Base-by-base conservation (phyloP, 2,329 filamentous ascomycete species). In the Talaromyces sp. region DNA sequence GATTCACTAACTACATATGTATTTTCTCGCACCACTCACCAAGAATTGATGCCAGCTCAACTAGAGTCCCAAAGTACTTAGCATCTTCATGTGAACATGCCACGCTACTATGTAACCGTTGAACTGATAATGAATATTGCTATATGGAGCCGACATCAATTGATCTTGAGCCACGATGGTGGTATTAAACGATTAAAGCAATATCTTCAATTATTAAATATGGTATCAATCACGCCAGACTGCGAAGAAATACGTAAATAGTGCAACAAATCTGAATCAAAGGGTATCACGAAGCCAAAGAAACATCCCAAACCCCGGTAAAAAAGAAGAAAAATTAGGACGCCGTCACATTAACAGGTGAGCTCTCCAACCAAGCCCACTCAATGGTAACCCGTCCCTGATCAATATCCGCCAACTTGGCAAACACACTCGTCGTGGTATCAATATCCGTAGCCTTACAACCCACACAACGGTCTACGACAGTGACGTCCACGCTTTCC, bases 401-500 rank as follows among this genome's bases (percentile, higher is more conserved):
- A 41, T 74, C 77, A 10, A 75, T 65, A 58, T 79, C 69, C 1
- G 80, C 81, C 54, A 83, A 68, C 55, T 78, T 72, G 26, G 75
- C 67, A 65, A 83, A 83, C 48, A 79, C 79, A 14, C 75, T 68
- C 27, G 75, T 73, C 11, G 77, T 81, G 8, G 82, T 79, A 68
- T 83, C 81, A 14, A 83, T 70, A 66, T 83, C 81, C 26, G 73
- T 78, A 7, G 75, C 72, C 61, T 73, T 63, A 64, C 81, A 83
- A 1, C 79, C 81, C 11, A 74, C 74, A 72, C 88, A 91, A 56
- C 87, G 80, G 73, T 91, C 88, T 6, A 90, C 87, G 7, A 91
- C 84, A 21, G 75, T 85, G 27, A 90, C 80, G 64, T 86, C 84
- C 12, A 85, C 79, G 46, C 80, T 86, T 54, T 21, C 24, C 7